Evolutionary conservation across 2,329 filamentous ascomycete genomes (phyloP), one percentile per base, ranked within the genome.

Genomic region (Pseudogymnoascus sp.): DNA sequence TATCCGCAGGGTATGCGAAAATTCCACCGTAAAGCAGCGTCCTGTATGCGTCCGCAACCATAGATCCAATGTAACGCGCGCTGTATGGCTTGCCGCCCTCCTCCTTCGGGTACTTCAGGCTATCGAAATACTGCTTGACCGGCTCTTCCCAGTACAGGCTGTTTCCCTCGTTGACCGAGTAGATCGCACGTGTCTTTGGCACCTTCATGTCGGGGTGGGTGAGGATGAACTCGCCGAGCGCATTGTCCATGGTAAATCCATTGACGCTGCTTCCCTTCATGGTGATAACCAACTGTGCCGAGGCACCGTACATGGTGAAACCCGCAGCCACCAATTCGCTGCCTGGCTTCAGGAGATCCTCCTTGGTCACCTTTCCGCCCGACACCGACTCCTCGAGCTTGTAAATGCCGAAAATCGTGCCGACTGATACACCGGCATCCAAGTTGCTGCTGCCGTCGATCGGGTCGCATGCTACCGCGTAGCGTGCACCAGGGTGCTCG

Each of bases 241-340:
- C 90, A 76, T 90, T 96, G 80, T 99, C 95, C 72, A 99, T 86
- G 26, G 95, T 99, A 82, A 99, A 99, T 72, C 95, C 95, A 78
- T 97, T 97, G 77, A 99, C 95, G 66, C 79, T 84, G 67, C 93
- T 90, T 69, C 87, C 91, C 78, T 89, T 90, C 92, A 97, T 97
- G 70, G 95, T 99, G 74, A 99, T 89, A 72, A 99, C 95, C 53
- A 99, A 83, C 80, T 97, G 93, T 3, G 95, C 87, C 2, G 93
- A 97, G 70, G 95, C 95, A 73, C 95, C 95, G 79, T 99, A 99
- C 95, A 99, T 99, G 77, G 95, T 99, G 83, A 99, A 99, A n/a
- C 95, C 95, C 21, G 91, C 88, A 37, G 95, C 93, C 19, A 97
- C 85, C 68, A 97, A 85, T 77, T 97, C 93, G 1, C 90, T 93